Percentiles rank a stretch among this genome's conserved stretches.
Evolutionary conservation across 2,329 filamentous ascomycete species (phyloP).

Genomic region (Xylariaceae sp.): DNA sequence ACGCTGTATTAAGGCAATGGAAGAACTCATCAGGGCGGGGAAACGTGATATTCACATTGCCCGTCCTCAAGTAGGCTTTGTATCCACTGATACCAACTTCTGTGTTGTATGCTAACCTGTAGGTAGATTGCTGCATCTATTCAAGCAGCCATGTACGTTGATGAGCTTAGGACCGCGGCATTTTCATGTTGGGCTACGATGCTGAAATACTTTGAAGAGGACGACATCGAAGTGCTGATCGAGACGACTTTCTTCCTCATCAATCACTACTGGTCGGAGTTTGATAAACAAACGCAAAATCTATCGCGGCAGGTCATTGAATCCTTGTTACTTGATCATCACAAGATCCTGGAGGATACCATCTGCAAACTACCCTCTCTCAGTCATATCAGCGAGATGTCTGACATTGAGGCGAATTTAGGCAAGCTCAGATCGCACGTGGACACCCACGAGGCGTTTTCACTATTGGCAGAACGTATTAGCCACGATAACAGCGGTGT

Average conservation of each 20-base stretch:
- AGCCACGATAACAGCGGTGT: constrained; percentile 82
- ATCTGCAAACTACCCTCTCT: constrained; percentile 78
- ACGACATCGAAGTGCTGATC: constrained; percentile 74
- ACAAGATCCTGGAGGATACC: constrained; percentile 56
- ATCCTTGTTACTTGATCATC: constrained; percentile 61
- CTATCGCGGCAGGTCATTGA: constrained; percentile 60
- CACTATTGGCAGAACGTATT: constrained; percentile 69
- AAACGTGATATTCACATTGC: constrained; percentile 71
- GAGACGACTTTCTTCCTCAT: constrained; percentile 90
- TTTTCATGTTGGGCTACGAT: constrained; percentile 83
- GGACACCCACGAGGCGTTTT: constrained; percentile 62
- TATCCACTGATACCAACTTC: background rate
- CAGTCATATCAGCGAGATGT: constrained; percentile 63
- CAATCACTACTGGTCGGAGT: constrained; percentile 69
- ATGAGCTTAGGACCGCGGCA: constrained; percentile 70
- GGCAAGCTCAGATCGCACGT: constrained; percentile 59
- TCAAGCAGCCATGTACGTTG: constrained; percentile 73
- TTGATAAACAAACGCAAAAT: constrained; percentile 57
- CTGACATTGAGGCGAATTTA: constrained; percentile 63
- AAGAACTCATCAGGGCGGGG: constrained; percentile 79
- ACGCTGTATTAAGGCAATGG: constrained; percentile 75
- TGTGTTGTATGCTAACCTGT: constrained; percentile 17
- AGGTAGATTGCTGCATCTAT: constrained; percentile 83
- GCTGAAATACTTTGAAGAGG: constrained; percentile 67
- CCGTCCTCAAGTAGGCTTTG: constrained; percentile 68